These are phyloP conservation scores for Plenodomus lindquistii DNA, from an alignment of 2,329 filamentous ascomycete species.

Conservation along the genomic window DNA sequence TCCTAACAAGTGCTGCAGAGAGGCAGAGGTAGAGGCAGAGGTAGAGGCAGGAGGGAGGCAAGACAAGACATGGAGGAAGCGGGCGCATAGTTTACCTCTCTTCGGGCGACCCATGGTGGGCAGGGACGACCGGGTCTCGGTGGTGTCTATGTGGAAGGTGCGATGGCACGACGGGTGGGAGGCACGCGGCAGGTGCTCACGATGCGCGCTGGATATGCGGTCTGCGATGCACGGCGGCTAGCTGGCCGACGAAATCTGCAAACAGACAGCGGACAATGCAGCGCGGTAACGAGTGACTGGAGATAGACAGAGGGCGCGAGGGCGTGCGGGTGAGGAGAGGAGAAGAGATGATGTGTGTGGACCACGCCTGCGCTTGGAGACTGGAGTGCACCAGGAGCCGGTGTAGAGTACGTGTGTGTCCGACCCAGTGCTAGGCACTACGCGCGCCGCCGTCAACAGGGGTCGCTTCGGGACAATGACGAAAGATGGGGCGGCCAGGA, in stretches of 20 bases:
- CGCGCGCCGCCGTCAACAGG: neutral
- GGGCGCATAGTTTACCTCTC: conserved; percentile 37
- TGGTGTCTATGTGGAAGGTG: conserved; percentile 7
- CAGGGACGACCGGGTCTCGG: conserved; percentile 13
- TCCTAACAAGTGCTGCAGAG: neutral
- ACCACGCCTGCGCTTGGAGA: too few species aligned
- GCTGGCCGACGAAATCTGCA: conserved; percentile 17
- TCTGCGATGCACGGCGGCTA: conserved; percentile 37
- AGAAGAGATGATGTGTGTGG: too few species aligned
- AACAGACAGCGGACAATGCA: conserved; percentile 3
- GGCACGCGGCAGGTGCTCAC: conserved; percentile 15
- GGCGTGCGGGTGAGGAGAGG: neutral
- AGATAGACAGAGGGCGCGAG: neutral
- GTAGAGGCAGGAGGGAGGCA: conserved; percentile 5
- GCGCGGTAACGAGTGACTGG: conserved; percentile 29
- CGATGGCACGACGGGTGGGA: conserved; percentile 9
- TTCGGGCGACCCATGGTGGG: conserved; percentile 41
- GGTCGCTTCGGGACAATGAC: neutral
- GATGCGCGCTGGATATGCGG: conserved; percentile 20
- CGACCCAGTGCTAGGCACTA: neutral
- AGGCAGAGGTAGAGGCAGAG: neutral
- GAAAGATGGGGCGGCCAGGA: neutral
- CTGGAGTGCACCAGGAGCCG: neutral
- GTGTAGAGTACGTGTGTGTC: neutral
- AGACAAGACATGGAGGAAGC: conserved; percentile 7